These are phyloP conservation scores for Kodamaea sp. DNA, from an alignment of 1,139 yeast genomes.

Conservation along the genomic window DNA sequence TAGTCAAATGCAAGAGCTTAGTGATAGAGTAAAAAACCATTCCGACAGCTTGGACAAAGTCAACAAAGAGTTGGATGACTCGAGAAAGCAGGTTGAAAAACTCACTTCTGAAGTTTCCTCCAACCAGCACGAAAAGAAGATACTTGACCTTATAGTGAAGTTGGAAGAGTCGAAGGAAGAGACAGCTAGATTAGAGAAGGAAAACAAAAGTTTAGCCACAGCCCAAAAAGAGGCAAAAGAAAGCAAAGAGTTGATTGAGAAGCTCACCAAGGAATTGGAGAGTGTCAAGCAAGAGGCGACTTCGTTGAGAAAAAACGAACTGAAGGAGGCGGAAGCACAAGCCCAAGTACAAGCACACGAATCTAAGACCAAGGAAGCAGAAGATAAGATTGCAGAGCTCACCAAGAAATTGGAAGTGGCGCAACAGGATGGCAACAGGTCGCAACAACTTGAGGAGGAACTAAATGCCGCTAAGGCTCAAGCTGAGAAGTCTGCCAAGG, in stretches of 20 bases:
- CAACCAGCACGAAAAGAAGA: too few species aligned
- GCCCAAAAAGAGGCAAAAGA: neutral
- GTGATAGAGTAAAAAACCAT: too few species aligned
- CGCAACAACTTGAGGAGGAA: conserved; percentile 1
- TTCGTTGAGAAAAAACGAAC: neutral
- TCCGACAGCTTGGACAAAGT: too few species aligned
- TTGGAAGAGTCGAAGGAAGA: neutral
- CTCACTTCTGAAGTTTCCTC: too few species aligned
- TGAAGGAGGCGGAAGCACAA: conserved; percentile 2
- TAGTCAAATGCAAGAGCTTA: too few species aligned
- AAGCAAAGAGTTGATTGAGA: neutral
- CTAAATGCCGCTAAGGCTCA: neutral
- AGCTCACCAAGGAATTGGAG: conserved; percentile 1
- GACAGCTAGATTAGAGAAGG: neutral
- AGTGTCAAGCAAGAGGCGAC: conserved; percentile 1
- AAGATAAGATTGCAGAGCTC: neutral
- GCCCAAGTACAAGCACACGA: neutral
- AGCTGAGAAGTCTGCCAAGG: conserved; percentile 2
- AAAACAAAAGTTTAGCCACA: neutral
- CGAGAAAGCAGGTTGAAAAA: neutral
- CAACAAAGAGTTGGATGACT: too few species aligned
- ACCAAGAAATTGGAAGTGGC: conserved; percentile 1
- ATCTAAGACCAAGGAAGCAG: conserved; percentile 1
- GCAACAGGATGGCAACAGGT: neutral
- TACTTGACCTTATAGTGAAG: neutral